Percentiles rank a stretch among this genome's conserved stretches.
Evolutionary conservation across 1,139 yeast species (phyloP).

Genomic region (Geotrichum fermentans): DNA sequence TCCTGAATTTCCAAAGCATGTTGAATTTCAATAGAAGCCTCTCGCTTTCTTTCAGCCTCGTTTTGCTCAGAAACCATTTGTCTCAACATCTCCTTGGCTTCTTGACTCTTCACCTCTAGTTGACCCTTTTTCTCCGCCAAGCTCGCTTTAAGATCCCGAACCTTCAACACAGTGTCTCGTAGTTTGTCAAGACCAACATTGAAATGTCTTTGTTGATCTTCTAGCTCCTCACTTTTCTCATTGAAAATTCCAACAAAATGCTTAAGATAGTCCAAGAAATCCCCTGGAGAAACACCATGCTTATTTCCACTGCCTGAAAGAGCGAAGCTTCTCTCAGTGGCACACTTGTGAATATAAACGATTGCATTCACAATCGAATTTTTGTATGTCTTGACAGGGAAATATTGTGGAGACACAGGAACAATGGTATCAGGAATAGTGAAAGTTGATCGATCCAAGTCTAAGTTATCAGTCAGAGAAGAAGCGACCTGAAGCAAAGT

Average conservation of each 20-base stretch:
- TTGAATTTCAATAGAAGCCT: constrained; percentile 75
- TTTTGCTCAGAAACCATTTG: constrained; percentile 83
- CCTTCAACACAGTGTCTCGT: constrained; percentile 71
- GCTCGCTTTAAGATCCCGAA: constrained; percentile 52
- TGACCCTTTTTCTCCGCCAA: constrained; percentile 52
- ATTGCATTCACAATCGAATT: constrained; percentile 49
- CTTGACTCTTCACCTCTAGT: constrained; percentile 54
- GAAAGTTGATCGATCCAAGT: constrained; percentile 50
- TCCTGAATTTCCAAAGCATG: constrained; percentile 67
- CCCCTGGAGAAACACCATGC: constrained; percentile 47
- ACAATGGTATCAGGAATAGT: constrained; percentile 33
- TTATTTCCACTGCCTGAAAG: background rate
- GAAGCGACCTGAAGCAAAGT: constrained; percentile 51
- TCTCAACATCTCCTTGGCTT: constrained; percentile 68
- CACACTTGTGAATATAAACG: constrained; percentile 44
- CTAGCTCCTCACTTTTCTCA: constrained; percentile 48
- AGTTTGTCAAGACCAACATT: constrained; percentile 69
- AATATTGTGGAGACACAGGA: constrained; percentile 22
- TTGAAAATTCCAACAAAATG: constrained; percentile 46
- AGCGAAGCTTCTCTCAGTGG: constrained; percentile 5
- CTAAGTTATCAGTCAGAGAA: constrained; percentile 44
- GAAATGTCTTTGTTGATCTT: constrained; percentile 67
- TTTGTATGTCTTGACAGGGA: constrained; percentile 37
- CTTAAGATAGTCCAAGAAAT: constrained; percentile 50
- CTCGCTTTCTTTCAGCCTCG: constrained; percentile 87